These are phyloP conservation scores for Aspergillus campestris DNA, from an alignment of 495 filamentous ascomycete genomes.

Conservation along the genomic window DNA sequence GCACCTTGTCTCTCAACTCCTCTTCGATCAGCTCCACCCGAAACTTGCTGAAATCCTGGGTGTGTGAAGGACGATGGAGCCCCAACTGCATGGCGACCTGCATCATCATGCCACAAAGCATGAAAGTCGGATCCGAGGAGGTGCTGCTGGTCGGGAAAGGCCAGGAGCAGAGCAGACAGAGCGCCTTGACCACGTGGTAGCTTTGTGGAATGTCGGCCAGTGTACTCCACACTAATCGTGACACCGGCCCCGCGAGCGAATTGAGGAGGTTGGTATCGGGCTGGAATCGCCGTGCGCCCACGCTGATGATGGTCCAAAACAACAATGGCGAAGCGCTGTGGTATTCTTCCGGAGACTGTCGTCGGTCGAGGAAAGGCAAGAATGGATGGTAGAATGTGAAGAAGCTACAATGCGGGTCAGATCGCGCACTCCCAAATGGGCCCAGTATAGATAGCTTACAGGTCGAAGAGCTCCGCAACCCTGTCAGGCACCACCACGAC, in stretches of 20 bases:
- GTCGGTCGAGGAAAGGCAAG: constrained; percentile 67
- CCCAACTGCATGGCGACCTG: constrained; percentile 87
- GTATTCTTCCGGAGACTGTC: constrained; percentile 66
- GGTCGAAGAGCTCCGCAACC: constrained; percentile 65
- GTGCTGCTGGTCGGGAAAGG: constrained; percentile 82
- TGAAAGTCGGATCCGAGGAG: constrained; percentile 81
- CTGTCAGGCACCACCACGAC: constrained; percentile 66
- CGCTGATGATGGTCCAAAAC: constrained; percentile 80
- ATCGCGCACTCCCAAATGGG: neutral
- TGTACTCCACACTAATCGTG: constrained; percentile 71
- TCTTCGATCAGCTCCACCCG: constrained; percentile 76
- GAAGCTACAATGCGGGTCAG: constrained; percentile 37
- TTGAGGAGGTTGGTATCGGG: constrained; percentile 58
- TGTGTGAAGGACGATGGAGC: constrained; percentile 80
- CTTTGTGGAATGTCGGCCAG: constrained; percentile 75
- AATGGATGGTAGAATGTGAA: constrained; percentile 80
- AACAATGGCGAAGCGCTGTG: constrained; percentile 64
- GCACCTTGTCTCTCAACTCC: constrained; percentile 75
- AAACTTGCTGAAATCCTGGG: constrained; percentile 82
- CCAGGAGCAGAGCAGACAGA: constrained; percentile 86
- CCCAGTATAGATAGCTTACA: constrained; percentile 32
- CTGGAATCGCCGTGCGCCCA: constrained; percentile 69
- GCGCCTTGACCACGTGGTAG: constrained; percentile 84
- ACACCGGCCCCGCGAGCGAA: constrained; percentile 62
- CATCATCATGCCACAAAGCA: constrained; percentile 85